Evolutionary conservation across 129 eudicot genomes (phyloP), one percentile per base, ranked within the genome.

Genomic region (sunflower (Helianthus annuus)): DNA sequence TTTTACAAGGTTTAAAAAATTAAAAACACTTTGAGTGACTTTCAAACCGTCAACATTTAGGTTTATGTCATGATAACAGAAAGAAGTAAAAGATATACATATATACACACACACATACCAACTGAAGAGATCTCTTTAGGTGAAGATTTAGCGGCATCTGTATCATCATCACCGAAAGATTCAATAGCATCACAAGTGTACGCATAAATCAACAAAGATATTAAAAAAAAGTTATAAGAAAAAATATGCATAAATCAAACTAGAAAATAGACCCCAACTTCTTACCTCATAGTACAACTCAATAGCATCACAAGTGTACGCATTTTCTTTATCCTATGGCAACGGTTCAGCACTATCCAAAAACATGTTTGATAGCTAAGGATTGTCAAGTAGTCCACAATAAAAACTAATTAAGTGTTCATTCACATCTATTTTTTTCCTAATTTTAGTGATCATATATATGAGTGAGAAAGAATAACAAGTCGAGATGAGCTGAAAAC

Each of bases 331-430:
- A n/a, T n/a, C 97, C 96, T 96, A 92, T 13, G 91, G 81, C 83
- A 92, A 76, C 6, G 91, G 94, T 46, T 87, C 88, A 77, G 80
- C 78, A 66, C 73, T 57, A 55, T 92, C 97, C 71, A 93, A 88
- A 76, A 86, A 89, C 91, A 92, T 92, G 97, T 92, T 81, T 81
- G 73, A 46, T 75, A 70, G 96, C 89, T 89, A 92, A 91, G 93
- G 97, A 82, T 53, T 49, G n/a, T 72, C 62, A 75, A 39, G 32
- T 44, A 54, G 1, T 54, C 39, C 40, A 10, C 40, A 24, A 29
- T 61, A 32, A 61, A 36, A 58, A 29, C 64, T n/a, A 61, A 9
- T 29, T 27, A 29, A 68, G 32, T 22, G 34, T 13, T 63, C 48
- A 4, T 61, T 14, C 66, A 61, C 70, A 63, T 63, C n/a, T 22